Evolutionary conservation across 352 stramenopile genomes (phyloP), one percentile per base, ranked within the genome.

Genomic region (Saprolegnia parasitica): DNA sequence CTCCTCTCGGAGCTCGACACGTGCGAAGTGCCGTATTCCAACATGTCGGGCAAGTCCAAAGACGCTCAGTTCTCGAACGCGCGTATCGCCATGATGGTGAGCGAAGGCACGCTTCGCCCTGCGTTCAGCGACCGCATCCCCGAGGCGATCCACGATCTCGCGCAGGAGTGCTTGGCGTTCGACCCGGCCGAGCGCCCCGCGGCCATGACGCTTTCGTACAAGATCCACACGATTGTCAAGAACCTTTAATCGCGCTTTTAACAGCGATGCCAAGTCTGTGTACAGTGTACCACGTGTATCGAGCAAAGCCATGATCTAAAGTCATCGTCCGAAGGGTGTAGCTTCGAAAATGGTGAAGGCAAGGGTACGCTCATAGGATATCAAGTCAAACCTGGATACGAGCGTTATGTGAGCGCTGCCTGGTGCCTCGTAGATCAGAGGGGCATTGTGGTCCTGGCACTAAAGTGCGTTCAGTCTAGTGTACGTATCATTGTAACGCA

Each of bases 41-140:
- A 62, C 15, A 70, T 70, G 63, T 62, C 13, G 18, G 63, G 55
- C 5, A 61, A 61, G 45, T 60, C 52, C 13, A 70, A 70, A 16
- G 63, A 52, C 50, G 49, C 42, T n/a, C 42, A 52, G 23, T 70
- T 70, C 37, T 70, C 63, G 20, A 70, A 70, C 26, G 63, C 63
- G 13, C 63, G 63, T 15, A 70, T 70, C 29, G 63, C 63, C 49
- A 70, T 70, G 63, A 70, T 88, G 8, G 81, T 91, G 55, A 88
- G 81, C n/a, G 77, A 80, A 18, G 81, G 84, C 13, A 83, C 89
- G 68, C 65, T 92, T 60, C 78, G 86, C 76, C 84, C 84, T 24
- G 79, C 77, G 58, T 87, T 93, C 47, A 71, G 62, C n/a, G 68
- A 78, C 21, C 70, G 60, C 11, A 88, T 82, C 39, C 82, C 81